Percentiles rank a stretch among this genome's conserved stretches.
Evolutionary conservation across 768 basidiomycete genomes (phyloP).

Genomic region (Chalciporus chontae): DNA sequence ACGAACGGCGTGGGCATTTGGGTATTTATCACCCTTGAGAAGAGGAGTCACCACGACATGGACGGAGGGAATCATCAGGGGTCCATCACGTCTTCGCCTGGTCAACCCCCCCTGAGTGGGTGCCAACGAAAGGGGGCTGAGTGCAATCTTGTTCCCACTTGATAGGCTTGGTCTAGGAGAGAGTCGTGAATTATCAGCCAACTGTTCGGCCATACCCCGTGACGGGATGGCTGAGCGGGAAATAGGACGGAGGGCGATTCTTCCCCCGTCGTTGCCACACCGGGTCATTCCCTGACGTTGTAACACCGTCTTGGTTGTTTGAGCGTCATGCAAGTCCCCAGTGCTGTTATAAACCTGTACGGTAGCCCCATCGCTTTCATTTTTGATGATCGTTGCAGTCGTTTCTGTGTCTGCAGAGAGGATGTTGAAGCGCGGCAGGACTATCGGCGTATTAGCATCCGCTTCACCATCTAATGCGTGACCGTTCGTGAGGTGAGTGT

Average conservation of each 20-base stretch:
- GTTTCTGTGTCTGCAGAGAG: constrained; percentile 64
- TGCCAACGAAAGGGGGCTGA: constrained; percentile 10
- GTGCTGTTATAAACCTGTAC: constrained; percentile 63
- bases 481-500: constrained; percentile 22
- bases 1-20: constrained; percentile 57
- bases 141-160: constrained; percentile 14
- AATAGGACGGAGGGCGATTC: constrained; percentile 49
- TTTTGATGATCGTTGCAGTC: constrained; percentile 54
- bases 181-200: constrained; percentile 17
- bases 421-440: constrained; percentile 66
- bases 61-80: constrained; percentile 60
- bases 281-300: constrained; percentile 57
- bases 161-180: constrained; percentile 22
- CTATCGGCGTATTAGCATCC: constrained; percentile 47
- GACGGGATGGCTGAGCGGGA: constrained; percentile 22
- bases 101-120: constrained; percentile 30
- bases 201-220: constrained; percentile 17
- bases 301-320: constrained; percentile 60
- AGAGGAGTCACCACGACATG: constrained; percentile 53
- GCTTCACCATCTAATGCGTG: constrained; percentile 24
- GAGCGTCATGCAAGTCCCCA: constrained; percentile 55
- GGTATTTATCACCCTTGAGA: constrained; percentile 20
- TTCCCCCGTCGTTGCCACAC: constrained; percentile 58
- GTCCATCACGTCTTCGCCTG: constrained; percentile 48
- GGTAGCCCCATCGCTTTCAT: constrained; percentile 48